Evolutionary conservation across 2,329 filamentous ascomycete species (phyloP).

Genomic region (Ascosphaera aggregata): DNA sequence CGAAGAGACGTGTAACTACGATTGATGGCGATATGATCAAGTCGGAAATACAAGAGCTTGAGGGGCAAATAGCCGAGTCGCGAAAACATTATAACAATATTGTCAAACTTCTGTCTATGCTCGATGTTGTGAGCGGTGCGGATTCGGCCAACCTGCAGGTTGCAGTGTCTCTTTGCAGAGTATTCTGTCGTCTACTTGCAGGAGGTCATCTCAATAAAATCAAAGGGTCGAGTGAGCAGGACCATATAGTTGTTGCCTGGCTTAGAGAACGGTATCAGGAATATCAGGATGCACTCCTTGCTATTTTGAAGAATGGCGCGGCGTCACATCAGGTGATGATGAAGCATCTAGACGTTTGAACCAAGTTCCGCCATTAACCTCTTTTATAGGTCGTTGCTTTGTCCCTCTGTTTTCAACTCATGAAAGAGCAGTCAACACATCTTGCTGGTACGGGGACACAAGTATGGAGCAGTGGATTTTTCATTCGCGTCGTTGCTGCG

Average conservation of each 20-base stretch:
- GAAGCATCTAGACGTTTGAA: too few relatives aligned
- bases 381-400: conserved; percentile 37
- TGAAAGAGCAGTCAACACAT: conserved; percentile 54
- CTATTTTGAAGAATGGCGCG: conserved; percentile 36
- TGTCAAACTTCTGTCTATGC: conserved; percentile 40
- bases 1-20: conserved; percentile 22
- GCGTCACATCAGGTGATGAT: conserved; percentile 28
- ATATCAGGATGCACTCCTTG: conserved; percentile 40
- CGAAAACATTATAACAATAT: conserved; percentile 88
- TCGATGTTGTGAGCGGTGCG: conserved; percentile 23
- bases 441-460: conserved; percentile 37
- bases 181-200: conserved; percentile 62
- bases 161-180: conserved; percentile 59
- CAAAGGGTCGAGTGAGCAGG: conserved; percentile 45
- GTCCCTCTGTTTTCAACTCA: conserved; percentile 57
- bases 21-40: conserved; percentile 18
- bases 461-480: conserved; percentile 43
- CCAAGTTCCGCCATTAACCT: too few relatives aligned
- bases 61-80: conserved; percentile 62
- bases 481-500: conserved; percentile 38
- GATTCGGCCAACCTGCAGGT: conserved; percentile 40
- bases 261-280: conserved; percentile 50
- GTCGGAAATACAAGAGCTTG: conserved; percentile 46
- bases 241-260: conserved; percentile 53
- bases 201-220: conserved; percentile 45